Evolutionary conservation across 116 monocot genomes (phyloP).

Genomic region (Thalassia testudinum): DNA sequence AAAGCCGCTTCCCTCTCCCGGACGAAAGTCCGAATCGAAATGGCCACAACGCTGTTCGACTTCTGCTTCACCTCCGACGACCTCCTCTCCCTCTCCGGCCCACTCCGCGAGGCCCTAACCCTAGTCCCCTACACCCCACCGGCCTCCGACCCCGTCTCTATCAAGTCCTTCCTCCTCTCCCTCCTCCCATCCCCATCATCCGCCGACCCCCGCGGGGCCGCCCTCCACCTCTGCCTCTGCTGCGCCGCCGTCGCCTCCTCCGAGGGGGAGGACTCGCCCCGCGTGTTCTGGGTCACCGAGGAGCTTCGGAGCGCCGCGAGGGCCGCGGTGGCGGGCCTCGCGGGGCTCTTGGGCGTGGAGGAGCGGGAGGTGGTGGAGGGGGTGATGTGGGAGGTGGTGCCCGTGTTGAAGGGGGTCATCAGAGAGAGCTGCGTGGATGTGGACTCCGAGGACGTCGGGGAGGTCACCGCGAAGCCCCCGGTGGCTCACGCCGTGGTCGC

Average conservation of each 20-base stretch:
- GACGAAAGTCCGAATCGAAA: no score
- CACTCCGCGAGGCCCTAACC: conserved; percentile 30
- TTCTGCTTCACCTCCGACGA: neutral
- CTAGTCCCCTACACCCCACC: conserved; percentile 33
- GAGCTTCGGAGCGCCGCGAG: conserved; percentile 17
- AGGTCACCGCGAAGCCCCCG: conserved; percentile 27
- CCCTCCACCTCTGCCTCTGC: conserved; percentile 38
- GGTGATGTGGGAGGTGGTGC: conserved; percentile 32
- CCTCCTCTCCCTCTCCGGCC: conserved; percentile 14
- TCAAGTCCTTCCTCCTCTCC: conserved; percentile 38
- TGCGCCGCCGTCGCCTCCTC: conserved; percentile 39
- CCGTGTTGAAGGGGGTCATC: conserved; percentile 46
- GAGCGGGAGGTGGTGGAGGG: conserved; percentile 25
- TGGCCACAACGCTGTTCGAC: no score
- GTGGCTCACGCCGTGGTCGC: conserved; percentile 52
- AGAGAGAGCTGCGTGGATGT: conserved; percentile 55
- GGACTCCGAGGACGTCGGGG: conserved; percentile 28
- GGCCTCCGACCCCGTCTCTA: conserved; percentile 32
- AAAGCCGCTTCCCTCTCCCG: no score
- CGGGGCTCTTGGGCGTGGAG: neutral
- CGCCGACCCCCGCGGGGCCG: conserved; percentile 4
- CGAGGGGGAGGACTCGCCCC: conserved; percentile 33
- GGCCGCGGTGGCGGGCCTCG: conserved; percentile 23
- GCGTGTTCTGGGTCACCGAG: conserved; percentile 49
- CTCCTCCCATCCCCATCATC: conserved; percentile 21